Evolutionary conservation across 2,329 filamentous ascomycete genomes (phyloP).

Genomic region (Aspergillus viridinutans): DNA sequence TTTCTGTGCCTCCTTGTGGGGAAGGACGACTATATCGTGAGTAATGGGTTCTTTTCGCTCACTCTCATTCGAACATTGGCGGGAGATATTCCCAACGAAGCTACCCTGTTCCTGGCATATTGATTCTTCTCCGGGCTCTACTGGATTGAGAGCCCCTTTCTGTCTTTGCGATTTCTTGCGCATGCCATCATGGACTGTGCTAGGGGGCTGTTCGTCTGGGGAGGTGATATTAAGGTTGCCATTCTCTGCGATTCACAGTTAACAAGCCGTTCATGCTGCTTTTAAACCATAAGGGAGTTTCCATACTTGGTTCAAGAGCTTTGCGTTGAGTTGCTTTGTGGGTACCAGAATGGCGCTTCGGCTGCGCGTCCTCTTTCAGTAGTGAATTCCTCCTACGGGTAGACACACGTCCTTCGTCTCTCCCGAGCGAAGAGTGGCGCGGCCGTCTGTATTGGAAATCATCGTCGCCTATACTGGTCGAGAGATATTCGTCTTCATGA

Average conservation of each 20-base stretch:
- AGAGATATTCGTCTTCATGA: constrained; percentile 41
- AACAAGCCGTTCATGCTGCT: background rate
- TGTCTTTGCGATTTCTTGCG: background rate
- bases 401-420: constrained; percentile 5
- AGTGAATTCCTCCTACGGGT: constrained; percentile 10
- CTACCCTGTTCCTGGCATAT: background rate
- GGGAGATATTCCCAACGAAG: background rate
- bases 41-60: background rate
- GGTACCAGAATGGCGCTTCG: constrained; percentile 12
- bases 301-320: constrained; percentile 41
- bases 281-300: background rate
- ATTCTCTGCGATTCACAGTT: constrained; percentile 38
- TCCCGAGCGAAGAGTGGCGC: constrained; percentile 14
- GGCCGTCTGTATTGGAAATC: constrained; percentile 34
- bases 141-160: background rate
- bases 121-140: background rate
- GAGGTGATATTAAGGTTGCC: constrained; percentile 45
- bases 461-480: constrained; percentile 20
- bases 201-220: constrained; percentile 19
- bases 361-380: constrained; percentile 12
- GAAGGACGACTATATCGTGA: background rate
- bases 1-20: background rate
- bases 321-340: constrained; percentile 23
- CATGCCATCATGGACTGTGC: background rate
- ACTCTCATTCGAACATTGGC: background rate